A percentile compares a stretch with the other conserved stretches of the same genome.
Evolutionary conservation across 306 rosid species (phyloP).

Genomic region (Quercus ilex): DNA sequence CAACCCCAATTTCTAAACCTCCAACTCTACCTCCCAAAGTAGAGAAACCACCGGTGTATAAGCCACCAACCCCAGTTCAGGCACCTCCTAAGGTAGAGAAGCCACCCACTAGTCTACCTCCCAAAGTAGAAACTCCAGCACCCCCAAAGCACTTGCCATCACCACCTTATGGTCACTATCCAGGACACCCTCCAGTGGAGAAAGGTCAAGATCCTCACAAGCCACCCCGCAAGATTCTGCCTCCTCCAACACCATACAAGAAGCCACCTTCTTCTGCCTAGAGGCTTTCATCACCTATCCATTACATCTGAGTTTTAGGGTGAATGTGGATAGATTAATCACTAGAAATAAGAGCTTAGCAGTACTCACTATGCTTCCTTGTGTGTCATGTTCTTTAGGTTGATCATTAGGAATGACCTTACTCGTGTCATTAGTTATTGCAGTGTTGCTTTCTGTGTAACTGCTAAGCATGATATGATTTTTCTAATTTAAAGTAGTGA

Average conservation of each 20-base stretch:
- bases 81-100: not conserved
- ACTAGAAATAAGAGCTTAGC: not conserved
- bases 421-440: not conserved
- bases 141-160: not conserved
- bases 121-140: not conserved
- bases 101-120: not conserved
- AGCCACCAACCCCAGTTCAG: not conserved
- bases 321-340: no score
- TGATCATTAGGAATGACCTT: not conserved
- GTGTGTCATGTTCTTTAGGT: not conserved
- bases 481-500: not conserved
- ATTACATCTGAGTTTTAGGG: not conserved
- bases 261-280: not conserved
- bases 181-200: slow-evolving; percentile 1
- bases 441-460: not conserved
- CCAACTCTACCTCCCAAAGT: not conserved
- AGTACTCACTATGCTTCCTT: not conserved
- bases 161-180: slow-evolving; percentile 15
- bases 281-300: not conserved
- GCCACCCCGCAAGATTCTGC: not conserved
- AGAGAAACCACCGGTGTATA: slow-evolving; percentile 3
- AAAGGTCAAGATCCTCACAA: not conserved
- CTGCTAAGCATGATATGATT: not conserved
- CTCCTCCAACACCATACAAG: not conserved
- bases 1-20: not conserved